Conservation (phyloP, 495 filamentous ascomycete genomes). For the Talaromyces nanjingensis region DNA sequence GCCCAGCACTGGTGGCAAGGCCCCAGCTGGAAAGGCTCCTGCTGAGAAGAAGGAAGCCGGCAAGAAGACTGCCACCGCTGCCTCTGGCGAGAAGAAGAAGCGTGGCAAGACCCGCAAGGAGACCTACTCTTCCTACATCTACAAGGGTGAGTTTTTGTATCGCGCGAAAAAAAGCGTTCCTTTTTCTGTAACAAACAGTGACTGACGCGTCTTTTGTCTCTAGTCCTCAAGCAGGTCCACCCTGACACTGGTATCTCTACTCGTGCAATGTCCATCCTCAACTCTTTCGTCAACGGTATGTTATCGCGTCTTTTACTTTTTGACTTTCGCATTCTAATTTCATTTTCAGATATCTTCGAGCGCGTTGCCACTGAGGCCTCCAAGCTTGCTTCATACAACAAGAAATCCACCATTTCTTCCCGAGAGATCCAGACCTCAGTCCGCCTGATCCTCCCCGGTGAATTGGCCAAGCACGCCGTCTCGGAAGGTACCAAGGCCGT, state of each 20-base stretch:
- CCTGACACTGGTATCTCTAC: slow-evolving; percentile 99
- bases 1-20: slow-evolving; percentile 94
- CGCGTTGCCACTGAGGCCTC: slow-evolving; percentile 97
- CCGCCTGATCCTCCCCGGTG: slow-evolving; percentile 93
- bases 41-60: slow-evolving; percentile 99
- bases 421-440: slow-evolving; percentile 99
- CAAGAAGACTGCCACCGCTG: slow-evolving; percentile 88
- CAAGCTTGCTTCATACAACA: slow-evolving; percentile 99
- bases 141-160: slow-evolving; percentile 72
- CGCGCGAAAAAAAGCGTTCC: neutral
- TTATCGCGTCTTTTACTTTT: slow-evolving; percentile 19
- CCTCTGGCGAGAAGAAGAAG: slow-evolving; percentile 99
- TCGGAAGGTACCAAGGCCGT: slow-evolving; percentile 99
- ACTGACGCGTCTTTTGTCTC: slow-evolving; percentile 33
- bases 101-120: slow-evolving; percentile 99
- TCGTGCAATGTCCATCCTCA: slow-evolving; percentile 98
- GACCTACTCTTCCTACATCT: slow-evolving; percentile 99
- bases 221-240: slow-evolving; percentile 99
- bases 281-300: slow-evolving; percentile 99
- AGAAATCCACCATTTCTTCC: slow-evolving; percentile 99
- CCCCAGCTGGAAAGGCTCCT: slow-evolving; percentile 78
- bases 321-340: slow-evolving; percentile 13
- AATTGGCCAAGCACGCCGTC: slow-evolving; percentile 98
- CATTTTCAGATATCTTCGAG: slow-evolving; percentile 89
- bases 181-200: slow-evolving; percentile 12